Evolutionary conservation across 805 yeast species (phyloP), one percentile per base, ranked within the genome.

Genomic region (Zygotorulaspora florentina): DNA sequence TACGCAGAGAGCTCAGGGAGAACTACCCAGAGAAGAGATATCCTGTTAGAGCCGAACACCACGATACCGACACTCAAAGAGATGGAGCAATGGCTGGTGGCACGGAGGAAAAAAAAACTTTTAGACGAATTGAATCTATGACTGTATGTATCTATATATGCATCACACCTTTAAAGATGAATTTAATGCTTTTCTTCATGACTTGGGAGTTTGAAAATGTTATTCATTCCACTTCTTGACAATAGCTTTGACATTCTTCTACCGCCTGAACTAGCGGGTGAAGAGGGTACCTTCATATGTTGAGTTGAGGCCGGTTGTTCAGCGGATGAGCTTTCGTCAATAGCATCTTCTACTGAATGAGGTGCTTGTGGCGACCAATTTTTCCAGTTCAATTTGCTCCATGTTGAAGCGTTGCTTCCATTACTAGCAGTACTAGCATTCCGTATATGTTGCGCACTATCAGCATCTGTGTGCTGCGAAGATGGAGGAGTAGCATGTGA

Each of bases 61-160:
- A 16, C 45, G 7, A 27, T 59, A 1, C 76, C 79, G 0, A 51
- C 68, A 0, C 54, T 63, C 9, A 60, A 62, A 33, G 74, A 76
- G 2, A 71, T 80, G 40, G 75, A 74, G 39, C 42, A 52, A 12
- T 70, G 76, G 69, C 51, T 81, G 13, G 76, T 81, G 16, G 69
- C 72, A 12, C 61, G 61, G 47, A 70, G 72, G 50, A 75, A 71
- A 50, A 54, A 67, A 42, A 73, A 74, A 48, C 59, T 81, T 15
- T 56, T 75, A 25, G 55, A 57, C 8, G 66, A 55, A 38, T 37
- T 58, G 17, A 46, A 47, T 18, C 38, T 56, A 7, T 59, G 38
- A 45, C 35, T 12, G 16, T 33, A 36, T 31, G 18, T 31, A 38
- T 13, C 8, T 25, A 18, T 12, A 23, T 37, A 37, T 25, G 10